These are phyloP conservation scores for Saccharomycopsis microspora DNA, from an alignment of 805 yeast genomes.

Conservation along the genomic window DNA sequence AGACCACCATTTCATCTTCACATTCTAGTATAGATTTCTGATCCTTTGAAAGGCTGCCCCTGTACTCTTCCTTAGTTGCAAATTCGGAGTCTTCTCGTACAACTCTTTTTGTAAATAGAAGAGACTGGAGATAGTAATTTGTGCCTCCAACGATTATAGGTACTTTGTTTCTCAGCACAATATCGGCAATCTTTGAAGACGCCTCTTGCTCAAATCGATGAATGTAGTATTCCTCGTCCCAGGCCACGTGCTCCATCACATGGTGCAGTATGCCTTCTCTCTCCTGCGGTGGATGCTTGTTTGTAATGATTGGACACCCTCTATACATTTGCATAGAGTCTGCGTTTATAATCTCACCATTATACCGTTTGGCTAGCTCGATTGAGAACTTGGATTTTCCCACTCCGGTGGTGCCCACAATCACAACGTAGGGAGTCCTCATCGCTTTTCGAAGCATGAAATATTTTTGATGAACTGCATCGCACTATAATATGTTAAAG, in stretches of 20 bases:
- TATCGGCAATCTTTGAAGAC: conserved; percentile 38
- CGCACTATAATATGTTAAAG: neutral
- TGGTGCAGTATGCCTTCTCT: conserved; percentile 72
- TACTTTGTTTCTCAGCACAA: conserved; percentile 53
- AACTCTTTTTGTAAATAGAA: conserved; percentile 61
- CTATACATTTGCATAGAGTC: conserved; percentile 95
- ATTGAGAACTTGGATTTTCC: conserved; percentile 84
- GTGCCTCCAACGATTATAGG: conserved; percentile 96
- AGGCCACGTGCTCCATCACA: conserved; percentile 70
- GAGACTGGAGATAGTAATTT: conserved; percentile 78
- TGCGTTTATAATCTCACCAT: conserved; percentile 89
- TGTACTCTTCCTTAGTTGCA: conserved; percentile 1
- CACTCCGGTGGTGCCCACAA: conserved; percentile 92
- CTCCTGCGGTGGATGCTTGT: conserved; percentile 80
- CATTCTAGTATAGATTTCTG: neutral
- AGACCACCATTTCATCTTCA: conserved; percentile 25
- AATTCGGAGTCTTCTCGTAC: conserved; percentile 27
- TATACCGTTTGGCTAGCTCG: conserved; percentile 61
- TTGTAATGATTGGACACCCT: conserved; percentile 66
- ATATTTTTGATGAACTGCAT: neutral
- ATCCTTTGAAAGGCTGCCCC: conserved; percentile 7
- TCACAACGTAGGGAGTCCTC: conserved; percentile 28
- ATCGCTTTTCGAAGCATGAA: neutral
- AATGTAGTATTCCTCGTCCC: conserved; percentile 75
- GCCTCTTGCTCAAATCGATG: conserved; percentile 76